Base-by-base conservation (phyloP, 192 early-diverging fungal genomes). In the Allomyces macrogynus region DNA sequence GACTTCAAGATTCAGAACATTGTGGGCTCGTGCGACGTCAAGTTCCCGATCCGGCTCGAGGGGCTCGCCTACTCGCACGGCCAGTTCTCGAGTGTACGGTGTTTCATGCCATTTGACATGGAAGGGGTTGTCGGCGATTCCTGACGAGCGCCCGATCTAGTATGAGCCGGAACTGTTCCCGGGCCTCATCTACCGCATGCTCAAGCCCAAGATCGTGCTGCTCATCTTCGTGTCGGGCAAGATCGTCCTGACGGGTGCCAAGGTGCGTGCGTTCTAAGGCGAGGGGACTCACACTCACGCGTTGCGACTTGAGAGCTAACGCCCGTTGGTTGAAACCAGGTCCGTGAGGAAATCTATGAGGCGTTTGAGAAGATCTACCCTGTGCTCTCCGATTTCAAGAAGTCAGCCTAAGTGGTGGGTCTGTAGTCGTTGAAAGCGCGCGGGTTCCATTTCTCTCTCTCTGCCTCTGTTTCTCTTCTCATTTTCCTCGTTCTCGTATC, bases 1-100 rank as follows among this genome's bases (percentile, higher is more conserved):
- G 93, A 97, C 73, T 99, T 99, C 73, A 99, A 96, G 79, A 95
- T 99, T 67, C 96, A 99, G 72, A 99, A 99, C 78, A 99, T 99
- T 76, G 96, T 99, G 61, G 96, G 96, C 61, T 89, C 86, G 24
- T 95, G 93, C 75, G 96, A 99, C 76, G 96, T 99, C 74, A 97
- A 96, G 79, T 99, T 99, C 73, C 96, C 96, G 26, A 96, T 99
- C 71, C 89, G 96, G 42, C 77, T 99, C 61, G 96, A 99, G 72
- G 96, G 96, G 32, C 76, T 99, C 70, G 91, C 93, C 66, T 90
- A 87, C 71, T 81, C 89, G 68, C 96, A 99, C 75, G 89, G 89
- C 32, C 81, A 84, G 63, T 99, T 96, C 80, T 88, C 84, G 67
- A 84, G 80, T 69, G 89, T 91, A 79, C 80, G 85, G 77, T 0